Percentiles rank a stretch among this genome's conserved stretches.
Conservation (phyloP, 148 eudicot species). For the Heliamphora exappendiculata region DNA sequence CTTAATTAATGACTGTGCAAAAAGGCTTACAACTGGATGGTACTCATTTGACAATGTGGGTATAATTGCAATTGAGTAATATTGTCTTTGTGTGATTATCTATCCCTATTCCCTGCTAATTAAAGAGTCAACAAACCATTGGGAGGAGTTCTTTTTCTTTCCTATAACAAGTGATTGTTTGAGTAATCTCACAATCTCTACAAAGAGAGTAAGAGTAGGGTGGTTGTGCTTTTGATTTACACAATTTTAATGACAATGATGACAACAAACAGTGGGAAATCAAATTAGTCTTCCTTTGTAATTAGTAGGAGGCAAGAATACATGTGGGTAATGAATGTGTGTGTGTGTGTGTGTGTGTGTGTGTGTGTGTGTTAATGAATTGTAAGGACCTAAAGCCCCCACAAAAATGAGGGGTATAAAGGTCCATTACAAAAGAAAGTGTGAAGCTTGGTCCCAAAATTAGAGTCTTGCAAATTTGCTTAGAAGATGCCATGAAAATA, state of each 20-base stretch:
- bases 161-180: not conserved
- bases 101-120: not conserved
- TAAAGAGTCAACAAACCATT: not conserved
- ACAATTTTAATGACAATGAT: not conserved
- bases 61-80: not conserved
- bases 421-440: not conserved
- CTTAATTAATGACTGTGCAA: not conserved
- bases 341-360: no score
- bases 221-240: not conserved
- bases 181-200: not conserved
- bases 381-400: not conserved
- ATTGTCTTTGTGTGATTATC: not conserved
- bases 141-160: not conserved
- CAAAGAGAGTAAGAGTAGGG: not conserved
- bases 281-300: not conserved
- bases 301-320: not conserved
- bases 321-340: not conserved
- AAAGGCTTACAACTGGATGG: not conserved
- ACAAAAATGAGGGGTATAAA: constrained; percentile 1
- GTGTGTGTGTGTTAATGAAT: not conserved
- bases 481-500: not conserved
- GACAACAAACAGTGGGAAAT: not conserved
- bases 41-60: not conserved
- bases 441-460: no score
- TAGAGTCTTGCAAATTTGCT: not conserved